A percentile compares a stretch with the other conserved stretches of the same genome.
Evolutionary conservation across 2,329 filamentous ascomycete genomes (phyloP).

Genomic region (Apiospora phragmitis): DNA sequence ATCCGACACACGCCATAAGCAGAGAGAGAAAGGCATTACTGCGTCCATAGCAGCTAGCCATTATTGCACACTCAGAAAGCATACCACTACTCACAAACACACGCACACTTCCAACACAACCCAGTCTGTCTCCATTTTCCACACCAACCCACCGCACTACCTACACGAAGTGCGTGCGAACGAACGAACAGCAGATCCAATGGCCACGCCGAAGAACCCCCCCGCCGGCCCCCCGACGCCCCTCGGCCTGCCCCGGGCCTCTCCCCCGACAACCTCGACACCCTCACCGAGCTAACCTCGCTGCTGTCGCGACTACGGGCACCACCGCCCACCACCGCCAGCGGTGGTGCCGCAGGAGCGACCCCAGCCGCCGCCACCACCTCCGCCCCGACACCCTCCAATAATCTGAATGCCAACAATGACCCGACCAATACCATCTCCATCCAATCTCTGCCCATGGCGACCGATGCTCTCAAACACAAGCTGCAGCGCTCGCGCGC

Average conservation of each 20-base stretch:
- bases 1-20: not conserved
- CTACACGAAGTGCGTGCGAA: too few relatives aligned
- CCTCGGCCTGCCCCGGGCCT: constrained; percentile 53
- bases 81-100: too few relatives aligned
- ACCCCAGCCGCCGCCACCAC: constrained; percentile 27
- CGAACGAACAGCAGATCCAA: not conserved
- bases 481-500: constrained; percentile 77
- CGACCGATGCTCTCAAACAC: constrained; percentile 77
- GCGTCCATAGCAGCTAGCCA: not conserved
- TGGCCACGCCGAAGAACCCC: constrained; percentile 1
- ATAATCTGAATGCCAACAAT: constrained; percentile 23
- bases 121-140: not conserved
- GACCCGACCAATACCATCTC: constrained; percentile 36
- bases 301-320: constrained; percentile 74
- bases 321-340: constrained; percentile 32
- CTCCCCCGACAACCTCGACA: constrained; percentile 80
- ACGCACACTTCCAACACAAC: too few relatives aligned
- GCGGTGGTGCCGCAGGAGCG: constrained; percentile 31
- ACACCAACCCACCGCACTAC: not conserved
- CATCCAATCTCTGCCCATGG: constrained; percentile 76
- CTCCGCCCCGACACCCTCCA: constrained; percentile 17
- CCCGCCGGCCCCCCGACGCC: not conserved
- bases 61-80: not conserved
- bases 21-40: not conserved
- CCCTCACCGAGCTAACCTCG: constrained; percentile 77